These are phyloP conservation scores for Silene latifolia DNA, from an alignment of 148 eudicot species.

Conservation along the genomic window DNA sequence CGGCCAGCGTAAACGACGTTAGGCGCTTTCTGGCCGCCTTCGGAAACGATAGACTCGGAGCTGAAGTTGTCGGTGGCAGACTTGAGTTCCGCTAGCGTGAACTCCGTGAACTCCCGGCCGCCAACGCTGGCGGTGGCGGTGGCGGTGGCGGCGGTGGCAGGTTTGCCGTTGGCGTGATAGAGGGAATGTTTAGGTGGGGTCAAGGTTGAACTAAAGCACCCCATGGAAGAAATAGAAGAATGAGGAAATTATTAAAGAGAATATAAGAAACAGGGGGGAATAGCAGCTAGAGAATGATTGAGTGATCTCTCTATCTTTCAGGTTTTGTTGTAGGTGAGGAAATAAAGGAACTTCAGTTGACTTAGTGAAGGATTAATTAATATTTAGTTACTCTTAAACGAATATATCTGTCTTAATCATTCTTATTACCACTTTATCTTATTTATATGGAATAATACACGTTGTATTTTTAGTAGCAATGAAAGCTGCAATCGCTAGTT, in stretches of 20 bases:
- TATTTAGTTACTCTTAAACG: too few relatives aligned
- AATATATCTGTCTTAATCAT: too few relatives aligned
- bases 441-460: too few relatives aligned
- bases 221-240: constrained; percentile 34
- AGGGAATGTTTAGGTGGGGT: constrained; percentile 14
- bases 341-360: not conserved
- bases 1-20: constrained; percentile 70
- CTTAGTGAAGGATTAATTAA: not conserved
- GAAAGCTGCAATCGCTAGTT: too few relatives aligned
- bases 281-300: not conserved
- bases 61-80: constrained; percentile 71
- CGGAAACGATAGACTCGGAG: constrained; percentile 67
- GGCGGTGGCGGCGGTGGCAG: constrained; percentile 2
- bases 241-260: not conserved
- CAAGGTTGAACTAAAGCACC: constrained; percentile 52
- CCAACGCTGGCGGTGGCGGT: constrained; percentile 7
- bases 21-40: constrained; percentile 81
- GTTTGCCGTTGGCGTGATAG: constrained; percentile 23
- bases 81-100: constrained; percentile 54
- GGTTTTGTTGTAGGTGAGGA: constrained; percentile 7
- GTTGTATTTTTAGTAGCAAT: not conserved
- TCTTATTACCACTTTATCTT: too few relatives aligned
- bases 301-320: not conserved
- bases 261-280: not conserved
- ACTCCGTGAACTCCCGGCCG: constrained; percentile 44